phyloP scores from a whole-genome alignment of 2,329 filamentous ascomycete genomes.

The Aspergillus ibericus region DNA sequence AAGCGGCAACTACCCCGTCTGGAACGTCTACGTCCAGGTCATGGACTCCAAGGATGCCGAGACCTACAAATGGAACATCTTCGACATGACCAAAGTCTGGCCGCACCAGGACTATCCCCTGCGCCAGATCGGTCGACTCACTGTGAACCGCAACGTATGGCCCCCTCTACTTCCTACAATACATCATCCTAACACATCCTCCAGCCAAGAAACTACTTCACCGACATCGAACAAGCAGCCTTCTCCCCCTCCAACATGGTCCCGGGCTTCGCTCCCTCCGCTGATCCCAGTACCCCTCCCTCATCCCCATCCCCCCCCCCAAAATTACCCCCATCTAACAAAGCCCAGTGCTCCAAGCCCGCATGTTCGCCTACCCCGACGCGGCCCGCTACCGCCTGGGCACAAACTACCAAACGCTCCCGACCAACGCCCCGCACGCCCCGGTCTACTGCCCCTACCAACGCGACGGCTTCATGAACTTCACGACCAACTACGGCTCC shows the following conservation, averaged over 20 bases:
- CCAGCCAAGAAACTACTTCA: constrained; percentile 59
- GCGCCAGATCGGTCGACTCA: constrained; percentile 34
- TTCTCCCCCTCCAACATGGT: constrained; percentile 67
- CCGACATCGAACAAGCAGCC: constrained; percentile 66
- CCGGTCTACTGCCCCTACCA: not conserved
- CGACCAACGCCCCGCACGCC: constrained; percentile 30
- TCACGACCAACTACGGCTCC: constrained; percentile 17
- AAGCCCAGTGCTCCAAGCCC: constrained; percentile 55
- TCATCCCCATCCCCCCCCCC: too few species aligned
- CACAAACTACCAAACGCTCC: constrained; percentile 44
- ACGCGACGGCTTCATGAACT: not conserved
- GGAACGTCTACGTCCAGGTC: constrained; percentile 75
- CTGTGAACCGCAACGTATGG: not conserved
- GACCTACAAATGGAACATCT: constrained; percentile 77
- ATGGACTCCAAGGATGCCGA: constrained; percentile 69
- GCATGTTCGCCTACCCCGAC: constrained; percentile 62
- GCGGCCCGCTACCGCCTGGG: constrained; percentile 45
- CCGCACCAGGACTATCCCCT: constrained; percentile 69
- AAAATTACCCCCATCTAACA: too few species aligned
- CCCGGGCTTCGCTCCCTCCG: constrained; percentile 62
- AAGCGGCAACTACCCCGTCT: constrained; percentile 67
- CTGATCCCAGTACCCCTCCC: constrained; percentile 53
- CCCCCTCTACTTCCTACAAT: not conserved
- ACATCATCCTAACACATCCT: constrained; percentile 11
- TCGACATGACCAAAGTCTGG: constrained; percentile 82